Evolutionary conservation across 306 rosid species (phyloP).

Genomic region (Prunus mume): DNA sequence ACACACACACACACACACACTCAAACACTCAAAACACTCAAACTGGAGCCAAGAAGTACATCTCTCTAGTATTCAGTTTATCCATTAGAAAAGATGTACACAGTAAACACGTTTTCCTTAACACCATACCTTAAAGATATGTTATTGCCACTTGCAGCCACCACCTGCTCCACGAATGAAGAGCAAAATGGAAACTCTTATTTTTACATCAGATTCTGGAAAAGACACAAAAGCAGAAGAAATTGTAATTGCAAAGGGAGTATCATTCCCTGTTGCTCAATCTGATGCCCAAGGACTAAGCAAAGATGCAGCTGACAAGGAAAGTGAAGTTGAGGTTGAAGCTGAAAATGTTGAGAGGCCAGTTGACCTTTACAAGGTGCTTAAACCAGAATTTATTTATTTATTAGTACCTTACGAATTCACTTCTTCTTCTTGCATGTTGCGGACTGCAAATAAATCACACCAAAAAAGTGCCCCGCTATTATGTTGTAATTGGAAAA

Average conservation of each 20-base stretch:
- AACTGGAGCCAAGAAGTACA: not conserved
- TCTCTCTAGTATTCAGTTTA: not conserved
- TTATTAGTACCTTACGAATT: not conserved
- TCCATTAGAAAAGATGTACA: not conserved
- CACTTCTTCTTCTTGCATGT: not conserved
- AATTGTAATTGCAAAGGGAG: constrained; percentile 33
- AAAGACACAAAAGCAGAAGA: constrained; percentile 56
- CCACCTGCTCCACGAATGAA: constrained; percentile 83
- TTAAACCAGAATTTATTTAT: not conserved
- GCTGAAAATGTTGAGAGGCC: constrained; percentile 92
- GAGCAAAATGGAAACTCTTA: constrained; percentile 80
- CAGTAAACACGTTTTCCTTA: not conserved
- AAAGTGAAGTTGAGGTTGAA: constrained; percentile 55
- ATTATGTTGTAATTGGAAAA: not conserved
- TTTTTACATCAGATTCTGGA: constrained; percentile 78
- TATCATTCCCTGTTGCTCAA: constrained; percentile 29
- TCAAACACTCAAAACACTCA: not conserved
- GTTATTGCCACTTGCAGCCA: constrained; percentile 58
- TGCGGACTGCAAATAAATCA: not conserved
- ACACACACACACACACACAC: no score
- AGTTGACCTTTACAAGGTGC: constrained; percentile 94
- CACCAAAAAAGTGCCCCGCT: not conserved
- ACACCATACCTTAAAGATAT: not conserved
- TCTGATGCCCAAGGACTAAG: constrained; percentile 35
- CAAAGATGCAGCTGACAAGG: constrained; percentile 37